Evolutionary conservation across 495 filamentous ascomycete species (phyloP).

Genomic region (Podospora pseudocomata): DNA sequence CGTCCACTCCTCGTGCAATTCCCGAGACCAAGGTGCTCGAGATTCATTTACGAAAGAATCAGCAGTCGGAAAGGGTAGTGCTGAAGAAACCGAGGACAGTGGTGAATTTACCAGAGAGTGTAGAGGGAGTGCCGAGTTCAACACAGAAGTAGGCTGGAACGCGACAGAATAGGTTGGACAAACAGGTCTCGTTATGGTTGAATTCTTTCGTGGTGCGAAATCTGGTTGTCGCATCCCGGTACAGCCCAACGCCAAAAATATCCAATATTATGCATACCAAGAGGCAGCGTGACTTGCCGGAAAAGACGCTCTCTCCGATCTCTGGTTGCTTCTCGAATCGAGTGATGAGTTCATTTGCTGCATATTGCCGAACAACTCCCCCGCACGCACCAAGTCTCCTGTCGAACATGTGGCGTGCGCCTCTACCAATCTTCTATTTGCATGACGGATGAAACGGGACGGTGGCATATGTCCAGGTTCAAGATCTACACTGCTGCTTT

Average conservation of each 20-base stretch:
- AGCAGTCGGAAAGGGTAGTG: background rate
- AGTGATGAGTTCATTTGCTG: background rate
- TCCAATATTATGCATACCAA: background rate
- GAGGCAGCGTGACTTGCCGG: background rate
- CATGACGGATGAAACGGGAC: background rate
- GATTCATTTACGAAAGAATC: background rate
- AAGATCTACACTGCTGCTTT: background rate
- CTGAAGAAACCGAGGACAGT: background rate
- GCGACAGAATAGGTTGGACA: background rate
- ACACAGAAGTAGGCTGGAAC: background rate
- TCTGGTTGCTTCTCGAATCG: background rate
- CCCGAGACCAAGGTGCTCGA: background rate
- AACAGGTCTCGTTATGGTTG: background rate
- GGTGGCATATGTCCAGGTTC: background rate
- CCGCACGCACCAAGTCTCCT: background rate
- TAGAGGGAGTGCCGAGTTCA: background rate
- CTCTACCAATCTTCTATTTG: background rate
- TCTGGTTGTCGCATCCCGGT: background rate
- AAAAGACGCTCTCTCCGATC: background rate
- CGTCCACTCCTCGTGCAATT: background rate
- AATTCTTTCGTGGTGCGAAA: background rate
- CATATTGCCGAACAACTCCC: background rate
- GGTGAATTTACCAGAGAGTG: background rate
- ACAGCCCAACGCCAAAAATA: background rate
- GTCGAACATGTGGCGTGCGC: background rate